A percentile compares a stretch with the other conserved stretches of the same genome.
Evolutionary conservation across 306 rosid species (phyloP).

Genomic region (Leucaena leucocephala): DNA sequence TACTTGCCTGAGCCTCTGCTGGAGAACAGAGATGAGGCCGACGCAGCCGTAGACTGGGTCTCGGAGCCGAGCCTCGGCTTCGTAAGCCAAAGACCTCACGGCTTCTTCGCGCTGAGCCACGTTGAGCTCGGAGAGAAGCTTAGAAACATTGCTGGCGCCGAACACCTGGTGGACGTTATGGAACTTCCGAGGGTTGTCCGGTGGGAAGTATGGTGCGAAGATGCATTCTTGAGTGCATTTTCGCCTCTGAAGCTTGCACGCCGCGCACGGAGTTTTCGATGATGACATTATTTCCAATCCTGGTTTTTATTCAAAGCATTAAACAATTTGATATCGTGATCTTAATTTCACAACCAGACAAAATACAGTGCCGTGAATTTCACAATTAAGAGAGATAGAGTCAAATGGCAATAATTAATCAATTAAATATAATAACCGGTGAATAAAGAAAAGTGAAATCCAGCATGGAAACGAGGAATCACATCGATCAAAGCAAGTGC

Average conservation of each 20-base stretch:
- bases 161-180: constrained; percentile 67
- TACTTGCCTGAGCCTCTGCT: constrained; percentile 48
- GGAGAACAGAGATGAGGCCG: constrained; percentile 62
- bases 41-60: constrained; percentile 87
- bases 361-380: neutral
- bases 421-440: neutral
- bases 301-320: neutral
- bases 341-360: neutral
- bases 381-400: neutral
- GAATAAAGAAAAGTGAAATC: neutral
- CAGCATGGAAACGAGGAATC: constrained; percentile 22
- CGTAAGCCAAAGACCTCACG: constrained; percentile 72
- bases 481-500: neutral
- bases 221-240: constrained; percentile 84
- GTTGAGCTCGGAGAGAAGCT: constrained; percentile 62
- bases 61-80: constrained; percentile 68
- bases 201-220: constrained; percentile 82
- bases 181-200: constrained; percentile 71
- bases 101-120: constrained; percentile 65
- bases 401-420: neutral
- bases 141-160: constrained; percentile 79
- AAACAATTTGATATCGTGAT: neutral
- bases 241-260: constrained; percentile 66
- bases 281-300: constrained; percentile 38
- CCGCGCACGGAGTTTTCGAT: constrained; percentile 74